A percentile compares a stretch with the other conserved stretches of the same genome.
Evolutionary conservation across 1,284 basidiomycete genomes (phyloP).

Genomic region (Microstroma glucosiphilum): DNA sequence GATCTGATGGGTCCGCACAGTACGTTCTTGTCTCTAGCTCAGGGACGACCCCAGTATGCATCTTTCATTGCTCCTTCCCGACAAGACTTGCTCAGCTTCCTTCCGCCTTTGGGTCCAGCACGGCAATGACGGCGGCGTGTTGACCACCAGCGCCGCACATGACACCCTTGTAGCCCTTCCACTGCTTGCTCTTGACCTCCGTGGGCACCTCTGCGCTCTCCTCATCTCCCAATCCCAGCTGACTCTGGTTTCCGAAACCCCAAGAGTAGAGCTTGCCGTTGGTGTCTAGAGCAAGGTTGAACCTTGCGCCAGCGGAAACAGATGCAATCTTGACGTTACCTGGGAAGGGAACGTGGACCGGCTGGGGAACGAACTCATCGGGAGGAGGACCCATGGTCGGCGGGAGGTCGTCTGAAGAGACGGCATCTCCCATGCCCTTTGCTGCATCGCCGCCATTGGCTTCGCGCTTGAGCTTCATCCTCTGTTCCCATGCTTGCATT

Average conservation of each 20-base stretch:
- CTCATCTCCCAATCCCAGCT: conserved; percentile 55
- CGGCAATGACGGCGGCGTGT: conserved; percentile 53
- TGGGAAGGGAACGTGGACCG: conserved; percentile 48
- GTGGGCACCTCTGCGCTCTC: conserved; percentile 60
- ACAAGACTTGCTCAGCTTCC: not conserved
- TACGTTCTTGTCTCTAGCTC: no score
- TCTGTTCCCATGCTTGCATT: conserved; percentile 13
- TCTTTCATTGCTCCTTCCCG: no score
- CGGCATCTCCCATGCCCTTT: conserved; percentile 23
- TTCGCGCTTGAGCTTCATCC: conserved; percentile 43
- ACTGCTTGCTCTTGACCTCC: conserved; percentile 58
- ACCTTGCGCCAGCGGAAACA: conserved; percentile 70
- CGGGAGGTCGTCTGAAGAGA: conserved; percentile 20
- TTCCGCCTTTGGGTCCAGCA: conserved; percentile 19
- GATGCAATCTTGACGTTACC: conserved; percentile 63
- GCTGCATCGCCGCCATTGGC: conserved; percentile 22
- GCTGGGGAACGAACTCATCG: conserved; percentile 31
- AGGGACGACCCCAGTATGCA: no score
- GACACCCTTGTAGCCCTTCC: conserved; percentile 53
- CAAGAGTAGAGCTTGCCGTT: conserved; percentile 76
- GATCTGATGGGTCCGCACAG: no score
- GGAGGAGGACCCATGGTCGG: conserved; percentile 18
- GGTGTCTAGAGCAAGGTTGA: conserved; percentile 72
- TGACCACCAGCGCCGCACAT: conserved; percentile 54
- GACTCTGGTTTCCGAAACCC: conserved; percentile 66